phyloP scores from a whole-genome alignment of 1,284 basidiomycete genomes.

The Bjerkandera adusta region DNA sequence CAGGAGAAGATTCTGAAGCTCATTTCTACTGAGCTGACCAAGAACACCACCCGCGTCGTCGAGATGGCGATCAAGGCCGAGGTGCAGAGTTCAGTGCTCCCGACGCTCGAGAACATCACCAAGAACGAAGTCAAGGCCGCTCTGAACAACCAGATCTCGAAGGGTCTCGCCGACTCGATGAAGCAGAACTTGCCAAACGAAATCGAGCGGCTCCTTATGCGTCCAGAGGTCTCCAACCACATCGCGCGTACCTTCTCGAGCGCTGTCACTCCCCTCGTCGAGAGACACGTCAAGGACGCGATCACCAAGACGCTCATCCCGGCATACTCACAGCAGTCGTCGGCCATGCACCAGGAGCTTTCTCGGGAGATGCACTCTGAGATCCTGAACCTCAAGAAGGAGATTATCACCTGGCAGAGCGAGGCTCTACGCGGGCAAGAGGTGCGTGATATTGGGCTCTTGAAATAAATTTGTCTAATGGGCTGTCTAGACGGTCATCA shows the following conservation, averaged over 20 bases:
- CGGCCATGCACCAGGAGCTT: slow-evolving; percentile 73
- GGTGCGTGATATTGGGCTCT: slow-evolving; percentile 39
- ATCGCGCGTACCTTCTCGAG: slow-evolving; percentile 69
- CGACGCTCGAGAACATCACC: slow-evolving; percentile 75
- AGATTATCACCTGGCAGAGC: slow-evolving; percentile 73
- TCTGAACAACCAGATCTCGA: slow-evolving; percentile 71
- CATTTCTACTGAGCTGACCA: slow-evolving; percentile 79
- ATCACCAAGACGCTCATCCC: slow-evolving; percentile 73
- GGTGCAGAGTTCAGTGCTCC: slow-evolving; percentile 76
- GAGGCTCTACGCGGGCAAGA: slow-evolving; percentile 75
- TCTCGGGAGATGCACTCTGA: slow-evolving; percentile 71
- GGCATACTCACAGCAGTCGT: slow-evolving; percentile 65
- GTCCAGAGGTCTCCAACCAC: slow-evolving; percentile 73
- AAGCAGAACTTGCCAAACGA: slow-evolving; percentile 70
- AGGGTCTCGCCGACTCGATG: slow-evolving; percentile 68
- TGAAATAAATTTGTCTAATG: slow-evolving; percentile 3
- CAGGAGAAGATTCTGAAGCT: slow-evolving; percentile 86
- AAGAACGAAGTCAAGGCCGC: slow-evolving; percentile 74
- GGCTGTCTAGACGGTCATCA: slow-evolving; percentile 56
- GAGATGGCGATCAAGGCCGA: slow-evolving; percentile 81
- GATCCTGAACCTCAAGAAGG: slow-evolving; percentile 71
- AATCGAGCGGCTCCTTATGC: slow-evolving; percentile 71
- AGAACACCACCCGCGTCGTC: slow-evolving; percentile 81
- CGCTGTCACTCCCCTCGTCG: slow-evolving; percentile 68
- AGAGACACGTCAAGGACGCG: slow-evolving; percentile 77